Conservation (phyloP, 208 protist species). For the Crithidia thermophila region DNA sequence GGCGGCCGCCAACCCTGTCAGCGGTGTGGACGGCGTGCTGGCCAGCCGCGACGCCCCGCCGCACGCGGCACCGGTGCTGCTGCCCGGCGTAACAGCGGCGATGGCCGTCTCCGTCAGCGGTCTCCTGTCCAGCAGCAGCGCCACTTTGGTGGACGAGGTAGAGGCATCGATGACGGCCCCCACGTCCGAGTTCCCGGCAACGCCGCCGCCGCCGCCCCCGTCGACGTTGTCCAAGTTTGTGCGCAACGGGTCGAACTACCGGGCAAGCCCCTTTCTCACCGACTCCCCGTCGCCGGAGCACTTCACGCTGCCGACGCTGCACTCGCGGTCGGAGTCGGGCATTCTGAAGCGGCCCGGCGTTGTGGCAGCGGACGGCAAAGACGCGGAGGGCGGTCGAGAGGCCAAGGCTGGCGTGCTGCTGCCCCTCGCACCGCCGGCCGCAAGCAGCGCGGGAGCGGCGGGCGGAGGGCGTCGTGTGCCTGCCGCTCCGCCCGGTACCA, state of each 20-base stretch:
- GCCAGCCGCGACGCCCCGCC: neutral
- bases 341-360: no score
- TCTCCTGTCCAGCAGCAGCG: constrained; percentile 6
- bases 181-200: constrained; percentile 12
- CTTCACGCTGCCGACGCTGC: constrained; percentile 12
- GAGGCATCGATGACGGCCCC: neutral
- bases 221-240: neutral
- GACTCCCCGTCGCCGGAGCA: constrained; percentile 22
- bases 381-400: no score
- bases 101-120: constrained; percentile 7
- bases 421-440: neutral
- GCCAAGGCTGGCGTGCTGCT: neutral
- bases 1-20: neutral
- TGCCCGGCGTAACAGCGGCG: neutral
- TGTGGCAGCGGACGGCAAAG: no score
- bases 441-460: neutral
- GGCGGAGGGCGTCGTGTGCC: neutral
- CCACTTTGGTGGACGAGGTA: constrained; percentile 10
- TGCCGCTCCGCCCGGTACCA: neutral
- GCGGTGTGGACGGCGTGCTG: neutral
- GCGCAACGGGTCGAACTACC: neutral
- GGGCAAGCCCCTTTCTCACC: neutral
- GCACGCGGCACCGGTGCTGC: neutral
- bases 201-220: constrained; percentile 5
- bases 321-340: neutral